Evolutionary conservation across 1,284 basidiomycete genomes (phyloP).

Genomic region (Ceratorhiza oryzae-sativae): DNA sequence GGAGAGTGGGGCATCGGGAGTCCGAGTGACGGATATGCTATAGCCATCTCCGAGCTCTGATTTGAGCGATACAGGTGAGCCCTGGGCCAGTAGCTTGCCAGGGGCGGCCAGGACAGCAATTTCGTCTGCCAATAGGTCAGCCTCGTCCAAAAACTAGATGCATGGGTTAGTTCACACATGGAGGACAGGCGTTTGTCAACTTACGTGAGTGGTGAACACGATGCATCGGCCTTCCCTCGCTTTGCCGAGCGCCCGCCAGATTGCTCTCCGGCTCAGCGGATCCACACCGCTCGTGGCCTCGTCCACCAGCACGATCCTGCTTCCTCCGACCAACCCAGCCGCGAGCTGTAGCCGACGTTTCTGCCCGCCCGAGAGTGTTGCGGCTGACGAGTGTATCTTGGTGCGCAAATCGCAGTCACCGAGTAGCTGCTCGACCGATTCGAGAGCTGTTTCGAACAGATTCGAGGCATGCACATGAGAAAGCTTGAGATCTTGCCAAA

Average conservation of each 20-base stretch:
- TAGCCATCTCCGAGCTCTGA: constrained; percentile 76
- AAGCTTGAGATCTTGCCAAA: constrained; percentile 78
- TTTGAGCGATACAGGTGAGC: constrained; percentile 76
- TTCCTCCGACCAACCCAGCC: constrained; percentile 76
- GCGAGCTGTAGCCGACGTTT: constrained; percentile 83
- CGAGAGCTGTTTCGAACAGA: constrained; percentile 34
- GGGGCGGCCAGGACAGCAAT: constrained; percentile 79
- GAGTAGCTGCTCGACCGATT: constrained; percentile 62
- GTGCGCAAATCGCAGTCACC: constrained; percentile 72
- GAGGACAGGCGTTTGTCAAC: constrained; percentile 43
- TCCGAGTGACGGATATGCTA: constrained; percentile 63
- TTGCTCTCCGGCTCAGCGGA: constrained; percentile 74
- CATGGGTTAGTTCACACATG: constrained; percentile 9
- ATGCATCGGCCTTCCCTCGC: constrained; percentile 70
- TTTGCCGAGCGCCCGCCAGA: constrained; percentile 75
- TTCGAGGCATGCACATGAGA: constrained; percentile 51
- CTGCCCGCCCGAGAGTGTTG: constrained; percentile 77
- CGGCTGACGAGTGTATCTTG: constrained; percentile 71
- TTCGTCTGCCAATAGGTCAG: constrained; percentile 76
- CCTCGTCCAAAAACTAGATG: constrained; percentile 75
- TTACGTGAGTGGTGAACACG: constrained; percentile 72
- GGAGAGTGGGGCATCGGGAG: constrained; percentile 33
- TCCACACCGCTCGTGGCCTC: constrained; percentile 82
- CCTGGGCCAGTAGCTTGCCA: constrained; percentile 74
- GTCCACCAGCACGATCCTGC: constrained; percentile 68